Base-by-base conservation (phyloP, 2,329 filamentous ascomycete species). In the Grosmannia penicillata region DNA sequence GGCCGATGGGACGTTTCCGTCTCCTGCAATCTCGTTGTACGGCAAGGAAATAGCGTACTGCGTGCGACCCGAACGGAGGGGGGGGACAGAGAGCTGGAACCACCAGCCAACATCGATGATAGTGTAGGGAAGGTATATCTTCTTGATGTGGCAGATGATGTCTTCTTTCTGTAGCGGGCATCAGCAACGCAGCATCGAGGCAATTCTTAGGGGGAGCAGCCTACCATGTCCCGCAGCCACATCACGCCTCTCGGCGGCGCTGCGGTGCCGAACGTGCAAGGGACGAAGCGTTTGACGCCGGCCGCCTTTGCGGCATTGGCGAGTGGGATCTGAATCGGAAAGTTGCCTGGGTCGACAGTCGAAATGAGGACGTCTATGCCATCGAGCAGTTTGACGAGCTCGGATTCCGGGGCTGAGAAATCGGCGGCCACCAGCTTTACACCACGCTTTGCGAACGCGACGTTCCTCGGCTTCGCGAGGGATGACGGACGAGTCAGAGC, bases 81-180 rank as follows among this genome's bases (percentile, higher is more conserved):
- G 21, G 0, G 53, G 53, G 3, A 50, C 23, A 21, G 56, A 53
- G 23, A 66, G 45, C 46, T 73, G 67, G 48, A 70, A 67, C 72
- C 71, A 75, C 56, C 58, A 71, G n/a, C 70, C 71, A 11, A 72
- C 61, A 43, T 75, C 70, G 36, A 75, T 63, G 47, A 70, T 55
- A 6, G 71, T 75, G 53, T 66, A 75, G 0, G 67, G 66, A 1
- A 75, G 56, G 24, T 56, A 52, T 2, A 66, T 48, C 38, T 57
- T 53, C 46, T 64, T 62, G 42, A 73, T 56, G 38, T 66, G 59
- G 40, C 67, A 59, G 47, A 66, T 59, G 11, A 72, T 56, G 3
- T 56, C 52, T 45, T 73, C 65, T 56, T 74, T 74, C 53, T 63
- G 33, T 15, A 19, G 15, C 3, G 14, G 30, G 8, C 30, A 10